Percentiles rank a stretch among this genome's conserved stretches.
phyloP scores from a whole-genome alignment of 2,329 filamentous ascomycete genomes.

The Neofusicoccum kwambonambiense region DNA sequence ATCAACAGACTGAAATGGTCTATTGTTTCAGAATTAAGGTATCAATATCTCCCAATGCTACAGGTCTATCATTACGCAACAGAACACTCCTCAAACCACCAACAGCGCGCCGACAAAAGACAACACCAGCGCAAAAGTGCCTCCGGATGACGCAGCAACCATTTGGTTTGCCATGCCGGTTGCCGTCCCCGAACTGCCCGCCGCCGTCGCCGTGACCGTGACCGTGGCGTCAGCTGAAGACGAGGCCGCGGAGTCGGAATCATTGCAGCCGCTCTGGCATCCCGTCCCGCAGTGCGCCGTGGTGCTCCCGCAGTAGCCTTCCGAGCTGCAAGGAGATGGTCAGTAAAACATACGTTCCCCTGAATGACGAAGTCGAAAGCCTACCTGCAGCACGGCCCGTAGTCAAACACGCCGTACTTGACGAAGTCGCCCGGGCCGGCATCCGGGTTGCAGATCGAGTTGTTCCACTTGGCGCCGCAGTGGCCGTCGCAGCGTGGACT shows the following conservation, averaged over 20 bases:
- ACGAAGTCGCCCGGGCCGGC: slow-evolving; percentile 6
- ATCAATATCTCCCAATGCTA: no score
- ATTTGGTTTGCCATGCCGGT: not conserved
- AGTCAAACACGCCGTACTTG: slow-evolving; percentile 4
- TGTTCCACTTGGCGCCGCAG: slow-evolving; percentile 5
- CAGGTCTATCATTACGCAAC: no score
- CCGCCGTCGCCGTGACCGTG: slow-evolving; percentile 1
- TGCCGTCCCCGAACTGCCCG: not conserved
- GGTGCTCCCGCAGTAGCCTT: slow-evolving; percentile 8
- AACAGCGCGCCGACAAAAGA: not conserved
- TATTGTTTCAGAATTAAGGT: no score
- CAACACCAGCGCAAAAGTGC: not conserved
- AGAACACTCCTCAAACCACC: not conserved
- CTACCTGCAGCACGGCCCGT: slow-evolving; percentile 16
- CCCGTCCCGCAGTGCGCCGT: not conserved
- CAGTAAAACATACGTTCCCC: not conserved
- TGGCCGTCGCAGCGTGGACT: slow-evolving; percentile 16
- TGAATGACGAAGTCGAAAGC: no score
- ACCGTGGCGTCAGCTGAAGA: not conserved
- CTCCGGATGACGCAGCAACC: not conserved
- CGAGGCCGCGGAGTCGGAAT: not conserved
- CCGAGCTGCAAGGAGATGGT: not conserved
- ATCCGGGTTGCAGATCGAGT: slow-evolving; percentile 2
- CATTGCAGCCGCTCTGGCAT: slow-evolving; percentile 16
- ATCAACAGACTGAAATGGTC: no score